phyloP scores from a whole-genome alignment of 768 basidiomycete species.

The Lactifluus pinguis region DNA sequence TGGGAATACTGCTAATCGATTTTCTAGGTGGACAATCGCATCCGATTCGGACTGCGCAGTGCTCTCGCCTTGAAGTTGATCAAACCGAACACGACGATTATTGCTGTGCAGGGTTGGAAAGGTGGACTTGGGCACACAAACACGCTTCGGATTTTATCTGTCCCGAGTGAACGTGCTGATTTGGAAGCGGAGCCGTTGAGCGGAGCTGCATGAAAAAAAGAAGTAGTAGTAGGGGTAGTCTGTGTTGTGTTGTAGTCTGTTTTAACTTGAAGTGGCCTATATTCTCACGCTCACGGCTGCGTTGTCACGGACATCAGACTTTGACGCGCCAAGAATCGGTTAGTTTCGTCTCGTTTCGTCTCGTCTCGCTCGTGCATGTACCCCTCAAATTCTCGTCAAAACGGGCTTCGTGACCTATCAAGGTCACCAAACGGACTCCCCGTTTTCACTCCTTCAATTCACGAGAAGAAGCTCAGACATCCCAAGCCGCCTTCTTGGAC shows the following conservation, averaged over 20 bases:
- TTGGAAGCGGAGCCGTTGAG: slow-evolving; percentile 61
- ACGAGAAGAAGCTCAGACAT: slow-evolving; percentile 55
- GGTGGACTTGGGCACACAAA: slow-evolving; percentile 95
- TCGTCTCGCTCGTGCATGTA: slow-evolving; percentile 27
- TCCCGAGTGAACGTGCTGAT: slow-evolving; percentile 75
- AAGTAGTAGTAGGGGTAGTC: slow-evolving; percentile 6
- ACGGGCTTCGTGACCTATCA: slow-evolving; percentile 37
- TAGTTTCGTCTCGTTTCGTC: not conserved
- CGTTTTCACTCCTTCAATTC: slow-evolving; percentile 46
- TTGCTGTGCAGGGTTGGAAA: slow-evolving; percentile 99
- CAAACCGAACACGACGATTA: slow-evolving; percentile 77
- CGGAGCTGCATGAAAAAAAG: slow-evolving; percentile 4
- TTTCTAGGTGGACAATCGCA: slow-evolving; percentile 74
- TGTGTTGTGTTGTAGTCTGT: not conserved
- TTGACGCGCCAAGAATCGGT: not conserved
- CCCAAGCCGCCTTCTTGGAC: slow-evolving; percentile 44
- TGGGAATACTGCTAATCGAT: slow-evolving; percentile 6
- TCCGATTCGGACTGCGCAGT: slow-evolving; percentile 78
- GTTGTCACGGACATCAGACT: not conserved
- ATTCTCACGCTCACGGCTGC: slow-evolving; percentile 4
- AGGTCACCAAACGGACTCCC: slow-evolving; percentile 37
- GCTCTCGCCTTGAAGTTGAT: slow-evolving; percentile 82
- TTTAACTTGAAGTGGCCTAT: not conserved
- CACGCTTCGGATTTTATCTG: slow-evolving; percentile 75
- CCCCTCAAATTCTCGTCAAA: slow-evolving; percentile 39